phyloP scores from a whole-genome alignment of 1,284 basidiomycete genomes.

The Leccinum pallidistipes region DNA sequence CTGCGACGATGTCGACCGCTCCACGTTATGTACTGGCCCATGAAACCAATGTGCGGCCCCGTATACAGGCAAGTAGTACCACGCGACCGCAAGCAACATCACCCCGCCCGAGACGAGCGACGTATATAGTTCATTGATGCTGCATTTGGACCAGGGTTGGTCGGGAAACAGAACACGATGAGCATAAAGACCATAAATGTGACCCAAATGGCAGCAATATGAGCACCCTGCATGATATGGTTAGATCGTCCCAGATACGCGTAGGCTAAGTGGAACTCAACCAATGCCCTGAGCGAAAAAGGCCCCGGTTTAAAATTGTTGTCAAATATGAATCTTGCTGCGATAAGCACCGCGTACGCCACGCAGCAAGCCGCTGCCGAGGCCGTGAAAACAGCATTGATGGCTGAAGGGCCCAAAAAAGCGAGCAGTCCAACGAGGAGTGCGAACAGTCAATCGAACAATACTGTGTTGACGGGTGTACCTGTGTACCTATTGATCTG shows the following conservation, averaged over 20 bases:
- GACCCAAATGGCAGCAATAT: constrained; percentile 25
- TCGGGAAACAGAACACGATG: too few species aligned
- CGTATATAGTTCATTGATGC: too few species aligned
- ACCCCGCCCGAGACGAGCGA: too few species aligned
- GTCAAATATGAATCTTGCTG: constrained; percentile 24
- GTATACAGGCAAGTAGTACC: constrained; percentile 13
- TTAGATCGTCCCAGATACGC: not conserved
- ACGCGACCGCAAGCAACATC: too few species aligned
- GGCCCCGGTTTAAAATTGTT: constrained; percentile 33
- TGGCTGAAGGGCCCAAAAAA: constrained; percentile 27
- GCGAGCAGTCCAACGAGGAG: constrained; percentile 32
- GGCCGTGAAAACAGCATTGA: constrained; percentile 33
- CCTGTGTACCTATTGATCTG: constrained; percentile 26
- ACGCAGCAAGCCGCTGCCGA: constrained; percentile 18
- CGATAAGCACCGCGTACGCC: constrained; percentile 28
- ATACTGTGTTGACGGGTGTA: constrained; percentile 36
- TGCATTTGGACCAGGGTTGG: too few species aligned
- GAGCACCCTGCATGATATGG: constrained; percentile 20
- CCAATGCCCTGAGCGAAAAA: constrained; percentile 36
- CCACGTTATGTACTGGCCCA: constrained; percentile 17
- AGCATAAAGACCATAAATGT: too few species aligned
- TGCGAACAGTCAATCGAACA: constrained; percentile 28
- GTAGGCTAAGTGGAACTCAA: constrained; percentile 5
- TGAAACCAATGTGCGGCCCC: constrained; percentile 25
- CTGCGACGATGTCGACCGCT: not conserved